Evolutionary conservation across 495 filamentous ascomycete genomes (phyloP).

Genomic region (Penicillium paxilli): DNA sequence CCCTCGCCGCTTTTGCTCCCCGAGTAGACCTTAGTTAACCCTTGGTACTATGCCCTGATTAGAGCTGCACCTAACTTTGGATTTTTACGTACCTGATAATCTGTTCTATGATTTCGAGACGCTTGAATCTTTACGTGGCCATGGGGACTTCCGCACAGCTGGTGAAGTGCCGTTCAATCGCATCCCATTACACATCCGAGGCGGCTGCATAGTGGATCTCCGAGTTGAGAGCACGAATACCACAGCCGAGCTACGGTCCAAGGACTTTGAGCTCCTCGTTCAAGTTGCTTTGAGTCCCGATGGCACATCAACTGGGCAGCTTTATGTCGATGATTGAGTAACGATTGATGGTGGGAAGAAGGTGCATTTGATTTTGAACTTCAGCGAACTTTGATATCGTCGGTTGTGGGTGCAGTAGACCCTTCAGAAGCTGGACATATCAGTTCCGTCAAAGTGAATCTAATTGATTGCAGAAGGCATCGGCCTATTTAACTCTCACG

Average conservation of each 20-base stretch:
- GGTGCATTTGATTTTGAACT: no score
- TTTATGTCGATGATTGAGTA: slow-evolving; percentile 66
- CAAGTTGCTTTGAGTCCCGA: slow-evolving; percentile 58
- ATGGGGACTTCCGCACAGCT: slow-evolving; percentile 50
- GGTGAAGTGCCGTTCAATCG: slow-evolving; percentile 54
- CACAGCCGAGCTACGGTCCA: slow-evolving; percentile 61
- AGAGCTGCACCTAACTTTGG: no score
- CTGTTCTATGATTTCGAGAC: slow-evolving; percentile 78
- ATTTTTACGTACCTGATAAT: slow-evolving; percentile 73
- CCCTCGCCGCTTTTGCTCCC: no score
- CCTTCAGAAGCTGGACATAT: no score
- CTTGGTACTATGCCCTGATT: no score
- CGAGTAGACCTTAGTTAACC: no score
- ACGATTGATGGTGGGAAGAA: no score
- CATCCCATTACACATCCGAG: slow-evolving; percentile 70
- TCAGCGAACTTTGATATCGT: no score
- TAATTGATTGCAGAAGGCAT: no score
- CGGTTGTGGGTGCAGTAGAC: no score
- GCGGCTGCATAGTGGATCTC: slow-evolving; percentile 66
- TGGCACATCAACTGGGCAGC: slow-evolving; percentile 45
- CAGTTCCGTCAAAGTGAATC: no score
- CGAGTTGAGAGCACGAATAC: slow-evolving; percentile 63
- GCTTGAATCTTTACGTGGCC: slow-evolving; percentile 52
- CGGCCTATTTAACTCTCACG: no score
- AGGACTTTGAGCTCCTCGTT: slow-evolving; percentile 67